Base-by-base conservation (phyloP, 163 green algal species). In the Chlamydomonas reinhardtii region DNA sequence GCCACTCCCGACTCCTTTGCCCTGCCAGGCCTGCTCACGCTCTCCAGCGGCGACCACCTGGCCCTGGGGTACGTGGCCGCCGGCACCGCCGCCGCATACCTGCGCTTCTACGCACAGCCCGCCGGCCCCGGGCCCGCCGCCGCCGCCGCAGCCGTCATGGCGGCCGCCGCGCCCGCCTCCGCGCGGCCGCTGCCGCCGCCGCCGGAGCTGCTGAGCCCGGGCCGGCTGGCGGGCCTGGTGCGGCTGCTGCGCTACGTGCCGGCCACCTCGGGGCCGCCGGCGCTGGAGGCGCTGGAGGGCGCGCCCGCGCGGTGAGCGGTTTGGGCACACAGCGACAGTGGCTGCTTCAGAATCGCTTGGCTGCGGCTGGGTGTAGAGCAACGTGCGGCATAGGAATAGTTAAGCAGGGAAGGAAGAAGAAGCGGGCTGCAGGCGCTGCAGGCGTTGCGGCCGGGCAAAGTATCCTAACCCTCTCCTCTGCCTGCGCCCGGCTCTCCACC, bases 171-270 rank as follows among this genome's bases (percentile, higher is more conserved):
- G n/a, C 35, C 4, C 20, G 25, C 64, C 35, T n/a, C 43, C 1
- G 8, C 25, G 39, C 74, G 74, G 22, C 72, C 73, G 39, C 72
- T 90, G 29, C 87, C 89, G 27, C 90, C 90, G 2, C 92, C 92
- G 0, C 68, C 90, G 12, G 90, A 89, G 64, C 84, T 94, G 29
- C 87, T 94, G 2, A 81, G 72, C 22, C 83, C 83, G 16, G 52
- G 88, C 9, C 86, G 90, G 52, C 88, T 93, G 34, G 78, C 90
- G 5, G 80, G 83, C 8, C 64, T 95, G 39, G 76, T 92, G 56
- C 86, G 77, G 48, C 82, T 96, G 87, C 88, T 95, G 59, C 82
- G 92, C 81, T 91, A 91, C 52, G 61, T 83, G 37, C 73, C 83
- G 4, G 81, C 85, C 17, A 19, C 68, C 19, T 72, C 32, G 15